Evolutionary conservation across 208 protist species (phyloP), one percentile per base, ranked within the genome.

Genomic region (Phytomonas serpens): DNA sequence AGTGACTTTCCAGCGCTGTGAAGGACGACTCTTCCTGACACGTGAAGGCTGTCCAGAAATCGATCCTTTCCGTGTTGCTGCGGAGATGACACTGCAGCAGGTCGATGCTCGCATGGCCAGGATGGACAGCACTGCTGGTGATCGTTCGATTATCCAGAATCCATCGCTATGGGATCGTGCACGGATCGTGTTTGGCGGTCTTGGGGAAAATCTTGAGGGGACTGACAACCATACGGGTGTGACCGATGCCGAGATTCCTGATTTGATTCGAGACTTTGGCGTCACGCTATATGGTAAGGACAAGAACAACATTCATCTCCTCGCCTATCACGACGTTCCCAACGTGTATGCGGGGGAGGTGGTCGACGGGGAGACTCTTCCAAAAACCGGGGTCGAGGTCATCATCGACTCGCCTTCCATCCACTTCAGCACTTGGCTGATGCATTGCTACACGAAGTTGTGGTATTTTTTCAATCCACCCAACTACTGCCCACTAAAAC

Each of bases 271-370:
- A 7, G 77, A 92, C 64, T 97, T 87, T 78, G 89, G 92, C 71
- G 83, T 92, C 51, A 42, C 94, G 30, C 71, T 97, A 51, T 73
- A 90, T 36, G 80, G 84, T 37, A 86, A 88, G 61, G 74, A 93
- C 64, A 84, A 86, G 32, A 80, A 81, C 64, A 81, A 77, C 27
- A 64, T 91, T 29, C 89, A 94, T 77, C 36, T 93, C 23, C 79
- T 94, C 27, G 86, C 78, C 68, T 97, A 93, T 79, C 80, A 85
- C 57, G 92, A 97, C 68, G 69, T 82, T 0, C 76, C 92, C 23
- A 93, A 93, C 74, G 82, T 97, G 27, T 92, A 94, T 73, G 87
- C 88, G 11, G 89, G 89, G 4, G 92, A 96, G 51, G 72, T 75
- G 16, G 68, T 89, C 3, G 73, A 62, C 10, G 83, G 82, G 38